phyloP scores from a whole-genome alignment of 2,329 filamentous ascomycete genomes.

The Aspergillus floridensis region DNA sequence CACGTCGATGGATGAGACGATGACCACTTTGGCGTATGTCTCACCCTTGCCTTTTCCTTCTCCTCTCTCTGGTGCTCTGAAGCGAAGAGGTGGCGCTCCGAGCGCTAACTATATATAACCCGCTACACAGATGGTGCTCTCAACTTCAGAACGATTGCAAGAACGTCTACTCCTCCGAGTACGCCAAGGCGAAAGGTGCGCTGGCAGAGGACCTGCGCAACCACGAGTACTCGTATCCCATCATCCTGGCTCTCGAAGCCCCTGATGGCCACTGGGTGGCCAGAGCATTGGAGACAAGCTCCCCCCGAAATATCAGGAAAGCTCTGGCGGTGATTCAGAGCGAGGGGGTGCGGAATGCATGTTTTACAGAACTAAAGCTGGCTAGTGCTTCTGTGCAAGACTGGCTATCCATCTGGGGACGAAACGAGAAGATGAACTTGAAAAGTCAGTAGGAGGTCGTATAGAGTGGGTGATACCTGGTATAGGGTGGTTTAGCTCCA shows the following conservation, averaged over 20 bases:
- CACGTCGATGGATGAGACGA: constrained; percentile 15
- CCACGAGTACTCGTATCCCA: constrained; percentile 20
- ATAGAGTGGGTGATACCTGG: not conserved
- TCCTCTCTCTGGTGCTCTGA: too few relatives aligned
- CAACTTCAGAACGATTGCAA: constrained; percentile 27
- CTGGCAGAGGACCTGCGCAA: constrained; percentile 23
- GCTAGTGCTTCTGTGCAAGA: constrained; percentile 15
- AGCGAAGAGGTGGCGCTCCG: not conserved
- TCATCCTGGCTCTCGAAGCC: constrained; percentile 20
- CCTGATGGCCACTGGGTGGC: constrained; percentile 17
- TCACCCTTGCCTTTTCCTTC: not conserved
- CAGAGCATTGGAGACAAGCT: constrained; percentile 13
- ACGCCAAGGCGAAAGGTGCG: constrained; percentile 20
- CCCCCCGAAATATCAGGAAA: constrained; percentile 17
- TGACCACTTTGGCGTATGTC: constrained; percentile 20
- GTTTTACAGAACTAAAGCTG: constrained; percentile 16
- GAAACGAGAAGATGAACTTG: constrained; percentile 23
- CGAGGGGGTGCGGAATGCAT: constrained; percentile 13
- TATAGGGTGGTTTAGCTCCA: not conserved
- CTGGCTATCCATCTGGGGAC: constrained; percentile 28
- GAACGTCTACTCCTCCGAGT: constrained; percentile 24
- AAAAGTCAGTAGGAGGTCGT: constrained; percentile 8
- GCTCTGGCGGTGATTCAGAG: constrained; percentile 20
- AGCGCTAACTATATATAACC: not conserved
- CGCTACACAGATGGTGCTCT: constrained; percentile 19